phyloP scores from a whole-genome alignment of 164 flowering plant species.

The Vitis amurensis region DNA sequence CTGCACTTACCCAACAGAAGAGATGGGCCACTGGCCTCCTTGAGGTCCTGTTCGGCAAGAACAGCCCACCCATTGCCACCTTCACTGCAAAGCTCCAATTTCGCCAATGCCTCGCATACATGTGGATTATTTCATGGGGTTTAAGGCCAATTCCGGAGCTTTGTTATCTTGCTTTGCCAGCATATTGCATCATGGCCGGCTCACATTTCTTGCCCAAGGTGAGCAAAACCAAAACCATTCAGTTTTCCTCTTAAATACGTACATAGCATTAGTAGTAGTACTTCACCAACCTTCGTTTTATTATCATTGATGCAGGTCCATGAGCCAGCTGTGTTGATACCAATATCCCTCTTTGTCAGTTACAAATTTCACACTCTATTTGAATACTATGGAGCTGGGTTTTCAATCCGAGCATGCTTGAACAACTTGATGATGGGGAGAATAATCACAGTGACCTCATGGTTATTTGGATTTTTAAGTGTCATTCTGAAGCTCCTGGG shows the following conservation, averaged over 20 bases:
- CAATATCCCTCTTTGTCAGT: conserved; percentile 24
- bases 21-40: conserved; percentile 64
- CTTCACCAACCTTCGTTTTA: too few relatives aligned
- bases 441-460: conserved; percentile 30
- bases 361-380: conserved; percentile 29
- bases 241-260: too few relatives aligned
- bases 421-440: conserved; percentile 39
- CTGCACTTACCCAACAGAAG: conserved; percentile 38
- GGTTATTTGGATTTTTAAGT: conserved; percentile 37
- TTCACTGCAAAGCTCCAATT: conserved; percentile 36
- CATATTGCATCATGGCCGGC: conserved; percentile 52
- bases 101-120: conserved; percentile 40
- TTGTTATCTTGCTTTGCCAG: conserved; percentile 48
- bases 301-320: conserved; percentile 24
- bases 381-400: conserved; percentile 33
- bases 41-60: conserved; percentile 38
- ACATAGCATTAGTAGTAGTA: too few relatives aligned
- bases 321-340: conserved; percentile 30
- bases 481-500: conserved; percentile 39
- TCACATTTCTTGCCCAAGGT: conserved; percentile 59
- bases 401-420: conserved; percentile 52
- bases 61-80: conserved; percentile 27
- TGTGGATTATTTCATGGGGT: conserved; percentile 28
- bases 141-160: conserved; percentile 47
- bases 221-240: neutral